phyloP scores from a whole-genome alignment of 2,329 filamentous ascomycete genomes.

The Thelonectria discophora region DNA sequence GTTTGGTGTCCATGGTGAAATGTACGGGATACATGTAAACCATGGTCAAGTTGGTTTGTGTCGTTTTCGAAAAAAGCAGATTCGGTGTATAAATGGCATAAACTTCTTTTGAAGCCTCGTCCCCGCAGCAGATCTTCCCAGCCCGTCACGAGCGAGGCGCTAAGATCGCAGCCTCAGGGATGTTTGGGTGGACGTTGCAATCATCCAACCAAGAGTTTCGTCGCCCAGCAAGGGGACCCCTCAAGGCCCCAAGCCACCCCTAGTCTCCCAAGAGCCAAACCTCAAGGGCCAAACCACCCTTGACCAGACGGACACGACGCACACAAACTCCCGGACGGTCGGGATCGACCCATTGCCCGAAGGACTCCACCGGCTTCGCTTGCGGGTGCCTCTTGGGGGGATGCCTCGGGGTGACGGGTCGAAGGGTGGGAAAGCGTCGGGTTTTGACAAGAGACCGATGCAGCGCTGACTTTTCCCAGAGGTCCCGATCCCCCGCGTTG shows the following conservation, averaged over 20 bases:
- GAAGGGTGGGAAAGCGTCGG: slow-evolving; percentile 11
- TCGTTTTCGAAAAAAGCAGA: background rate
- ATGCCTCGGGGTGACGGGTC: slow-evolving; percentile 4
- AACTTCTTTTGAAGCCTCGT: background rate
- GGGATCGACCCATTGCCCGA: slow-evolving; percentile 33
- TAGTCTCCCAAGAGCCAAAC: background rate
- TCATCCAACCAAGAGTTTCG: slow-evolving; percentile 5
- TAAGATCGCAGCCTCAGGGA: slow-evolving; percentile 3
- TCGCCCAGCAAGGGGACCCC: background rate
- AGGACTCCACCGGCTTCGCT: slow-evolving; percentile 21
- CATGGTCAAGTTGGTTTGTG: background rate
- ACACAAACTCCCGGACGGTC: slow-evolving; percentile 32
- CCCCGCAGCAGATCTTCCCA: slow-evolving; percentile 7
- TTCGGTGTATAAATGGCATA: slow-evolving; percentile 8
- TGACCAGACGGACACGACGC: slow-evolving; percentile 6
- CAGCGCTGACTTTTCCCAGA: slow-evolving; percentile 20
- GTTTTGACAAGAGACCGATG: slow-evolving; percentile 16
- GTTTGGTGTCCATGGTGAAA: slow-evolving; percentile 10
- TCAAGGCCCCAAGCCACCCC: background rate
- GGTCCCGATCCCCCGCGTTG: slow-evolving; percentile 1
- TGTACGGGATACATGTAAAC: background rate
- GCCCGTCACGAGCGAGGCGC: background rate
- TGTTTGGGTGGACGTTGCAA: slow-evolving; percentile 1
- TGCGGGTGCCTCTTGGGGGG: slow-evolving; percentile 5
- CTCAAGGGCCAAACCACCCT: background rate